Conservation (phyloP, 2,329 filamentous ascomycete species). For the Sporothrix curviconia region DNA sequence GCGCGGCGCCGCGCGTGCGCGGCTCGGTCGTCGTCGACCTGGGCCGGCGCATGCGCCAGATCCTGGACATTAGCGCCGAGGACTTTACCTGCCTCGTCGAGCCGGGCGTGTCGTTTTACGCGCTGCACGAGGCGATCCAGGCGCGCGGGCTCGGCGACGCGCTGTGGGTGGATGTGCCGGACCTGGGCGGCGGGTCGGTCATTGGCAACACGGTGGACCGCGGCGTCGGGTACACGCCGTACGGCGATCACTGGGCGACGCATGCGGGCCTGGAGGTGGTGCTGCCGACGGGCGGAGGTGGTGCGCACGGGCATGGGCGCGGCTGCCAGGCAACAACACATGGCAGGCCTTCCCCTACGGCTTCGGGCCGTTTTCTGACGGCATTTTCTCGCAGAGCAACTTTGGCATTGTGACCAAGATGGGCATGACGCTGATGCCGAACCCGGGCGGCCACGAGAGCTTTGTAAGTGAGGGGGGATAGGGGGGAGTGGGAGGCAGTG, state of each 20-base stretch:
- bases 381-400: slow-evolving; percentile 46
- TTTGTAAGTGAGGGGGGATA: no score
- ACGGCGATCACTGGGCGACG: slow-evolving; percentile 34
- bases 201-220: slow-evolving; percentile 41
- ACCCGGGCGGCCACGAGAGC: slow-evolving; percentile 27
- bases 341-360: slow-evolving; percentile 34
- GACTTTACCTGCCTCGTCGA: slow-evolving; percentile 46
- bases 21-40: slow-evolving; percentile 45
- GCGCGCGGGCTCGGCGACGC: slow-evolving; percentile 28
- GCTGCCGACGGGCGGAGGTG: slow-evolving; percentile 36
- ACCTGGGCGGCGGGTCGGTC: slow-evolving; percentile 37
- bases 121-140: slow-evolving; percentile 33
- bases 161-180: slow-evolving; percentile 38
- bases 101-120: slow-evolving; percentile 48
- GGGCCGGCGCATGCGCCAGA: slow-evolving; percentile 45
- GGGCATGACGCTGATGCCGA: slow-evolving; percentile 38
- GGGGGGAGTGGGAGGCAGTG: no score
- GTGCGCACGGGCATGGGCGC: slow-evolving; percentile 43
- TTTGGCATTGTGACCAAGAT: slow-evolving; percentile 50
- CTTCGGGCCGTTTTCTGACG: slow-evolving; percentile 35
- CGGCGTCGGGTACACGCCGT: slow-evolving; percentile 39
- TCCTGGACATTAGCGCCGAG: slow-evolving; percentile 44
- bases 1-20: slow-evolving; percentile 44
- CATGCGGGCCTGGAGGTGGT: slow-evolving; percentile 28
- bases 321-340: slow-evolving; percentile 32